phyloP scores from a whole-genome alignment of 2,329 filamentous ascomycete genomes.

The Colletotrichum tropicicola region DNA sequence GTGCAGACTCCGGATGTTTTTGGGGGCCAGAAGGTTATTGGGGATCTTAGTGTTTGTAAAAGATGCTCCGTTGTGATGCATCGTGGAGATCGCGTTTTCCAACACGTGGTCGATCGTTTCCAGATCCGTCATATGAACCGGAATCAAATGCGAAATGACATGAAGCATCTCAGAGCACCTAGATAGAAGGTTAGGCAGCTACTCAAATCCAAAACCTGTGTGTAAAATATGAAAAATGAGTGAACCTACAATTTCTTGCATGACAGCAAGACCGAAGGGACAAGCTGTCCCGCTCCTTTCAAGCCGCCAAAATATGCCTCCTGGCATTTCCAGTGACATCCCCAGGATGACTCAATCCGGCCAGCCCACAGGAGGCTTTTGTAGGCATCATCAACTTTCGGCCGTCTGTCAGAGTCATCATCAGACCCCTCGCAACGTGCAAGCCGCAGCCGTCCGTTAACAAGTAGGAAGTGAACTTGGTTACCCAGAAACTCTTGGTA shows the following conservation, averaged over 20 bases:
- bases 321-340: neutral
- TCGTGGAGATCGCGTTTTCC: neutral
- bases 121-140: neutral
- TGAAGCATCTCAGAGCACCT: no score
- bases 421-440: neutral
- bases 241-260: neutral
- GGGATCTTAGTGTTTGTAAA: no score
- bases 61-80: no score
- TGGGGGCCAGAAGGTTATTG: no score
- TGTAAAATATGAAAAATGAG: neutral
- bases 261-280: neutral
- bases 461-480: neutral
- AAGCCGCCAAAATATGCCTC: neutral
- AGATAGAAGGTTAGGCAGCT: no score
- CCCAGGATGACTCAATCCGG: neutral
- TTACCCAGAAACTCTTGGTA: neutral
- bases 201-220: neutral
- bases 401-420: neutral
- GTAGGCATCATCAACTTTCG: neutral
- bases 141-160: neutral
- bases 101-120: neutral
- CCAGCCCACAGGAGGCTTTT: neutral
- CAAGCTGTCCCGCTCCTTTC: no score
- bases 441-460: neutral
- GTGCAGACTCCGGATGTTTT: no score